These are phyloP conservation scores for Neurospora terricola DNA, from an alignment of 495 filamentous ascomycete genomes.

Conservation along the genomic window DNA sequence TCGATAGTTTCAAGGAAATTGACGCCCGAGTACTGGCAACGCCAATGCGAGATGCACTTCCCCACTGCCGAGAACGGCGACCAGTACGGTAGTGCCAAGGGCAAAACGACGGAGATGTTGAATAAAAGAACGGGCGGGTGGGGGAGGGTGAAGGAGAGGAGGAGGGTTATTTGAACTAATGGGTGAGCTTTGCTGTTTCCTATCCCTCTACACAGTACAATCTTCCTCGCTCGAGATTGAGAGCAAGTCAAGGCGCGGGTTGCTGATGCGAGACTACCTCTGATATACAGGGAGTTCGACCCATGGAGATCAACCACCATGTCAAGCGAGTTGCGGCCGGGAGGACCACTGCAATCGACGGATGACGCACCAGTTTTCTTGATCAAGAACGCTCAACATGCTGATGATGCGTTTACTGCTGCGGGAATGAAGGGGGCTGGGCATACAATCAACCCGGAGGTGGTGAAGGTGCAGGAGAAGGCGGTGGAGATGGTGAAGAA, in stretches of 20 bases:
- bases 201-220: too few species aligned
- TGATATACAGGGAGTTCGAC: conserved; percentile 43
- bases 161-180: conserved; percentile 49
- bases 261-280: not conserved
- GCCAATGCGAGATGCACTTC: conserved; percentile 54
- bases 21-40: conserved; percentile 45
- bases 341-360: conserved; percentile 40
- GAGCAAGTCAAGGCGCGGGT: too few species aligned
- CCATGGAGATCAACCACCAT: conserved; percentile 49
- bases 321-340: conserved; percentile 42
- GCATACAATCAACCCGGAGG: conserved; percentile 29
- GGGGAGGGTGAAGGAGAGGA: conserved; percentile 19
- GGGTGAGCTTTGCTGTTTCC: conserved; percentile 34
- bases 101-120: conserved; percentile 41
- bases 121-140: conserved; percentile 52
- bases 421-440: conserved; percentile 24
- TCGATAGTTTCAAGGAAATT: conserved; percentile 48
- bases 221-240: too few species aligned
- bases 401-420: conserved; percentile 35
- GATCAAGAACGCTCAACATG: conserved; percentile 47
- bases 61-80: conserved; percentile 34
- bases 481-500: conserved; percentile 27
- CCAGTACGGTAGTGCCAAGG: conserved; percentile 42
- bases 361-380: conserved; percentile 38
- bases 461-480: conserved; percentile 26